A percentile compares a stretch with the other conserved stretches of the same genome.
Evolutionary conservation across 768 basidiomycete species (phyloP).

Genomic region (Cantharellus cinnabarinus): DNA sequence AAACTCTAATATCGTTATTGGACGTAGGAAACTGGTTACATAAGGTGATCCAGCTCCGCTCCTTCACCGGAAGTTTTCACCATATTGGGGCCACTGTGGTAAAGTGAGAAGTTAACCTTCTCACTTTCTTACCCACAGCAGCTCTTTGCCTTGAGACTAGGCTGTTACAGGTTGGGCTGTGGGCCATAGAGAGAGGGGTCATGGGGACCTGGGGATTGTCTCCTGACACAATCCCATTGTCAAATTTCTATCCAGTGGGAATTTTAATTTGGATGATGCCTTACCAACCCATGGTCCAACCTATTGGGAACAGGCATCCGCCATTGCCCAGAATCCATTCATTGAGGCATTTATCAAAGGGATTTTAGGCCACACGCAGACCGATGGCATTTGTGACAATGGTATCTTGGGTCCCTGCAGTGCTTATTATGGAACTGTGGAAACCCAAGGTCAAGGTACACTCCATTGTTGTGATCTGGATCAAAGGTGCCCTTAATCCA

Average conservation of each 20-base stretch:
- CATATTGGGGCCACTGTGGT: too few species aligned
- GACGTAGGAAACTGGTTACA: too few species aligned
- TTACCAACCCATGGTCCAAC: neutral
- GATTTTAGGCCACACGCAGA: neutral
- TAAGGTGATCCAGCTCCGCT: too few species aligned
- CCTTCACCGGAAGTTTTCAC: too few species aligned
- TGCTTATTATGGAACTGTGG: conserved; percentile 9
- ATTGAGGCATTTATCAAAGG: conserved; percentile 18
- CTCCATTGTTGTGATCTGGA: conserved; percentile 11
- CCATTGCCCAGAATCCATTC: conserved; percentile 17
- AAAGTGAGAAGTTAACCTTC: too few species aligned
- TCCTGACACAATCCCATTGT: conserved; percentile 7
- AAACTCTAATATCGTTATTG: too few species aligned
- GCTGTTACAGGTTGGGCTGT: too few species aligned
- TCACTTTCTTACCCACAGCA: too few species aligned
- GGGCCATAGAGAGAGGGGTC: too few species aligned
- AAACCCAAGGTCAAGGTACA: conserved; percentile 10
- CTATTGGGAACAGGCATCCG: neutral
- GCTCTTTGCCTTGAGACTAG: too few species aligned
- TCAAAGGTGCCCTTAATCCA: conserved; percentile 9
- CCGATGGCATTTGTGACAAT: neutral
- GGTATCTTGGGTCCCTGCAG: conserved; percentile 7
- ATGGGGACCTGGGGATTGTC: too few species aligned
- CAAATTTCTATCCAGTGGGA: conserved; percentile 4
- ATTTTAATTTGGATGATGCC: conserved; percentile 6